These are phyloP conservation scores for Metschnikowia arizonensis DNA, from an alignment of 805 yeast species.

Conservation along the genomic window DNA sequence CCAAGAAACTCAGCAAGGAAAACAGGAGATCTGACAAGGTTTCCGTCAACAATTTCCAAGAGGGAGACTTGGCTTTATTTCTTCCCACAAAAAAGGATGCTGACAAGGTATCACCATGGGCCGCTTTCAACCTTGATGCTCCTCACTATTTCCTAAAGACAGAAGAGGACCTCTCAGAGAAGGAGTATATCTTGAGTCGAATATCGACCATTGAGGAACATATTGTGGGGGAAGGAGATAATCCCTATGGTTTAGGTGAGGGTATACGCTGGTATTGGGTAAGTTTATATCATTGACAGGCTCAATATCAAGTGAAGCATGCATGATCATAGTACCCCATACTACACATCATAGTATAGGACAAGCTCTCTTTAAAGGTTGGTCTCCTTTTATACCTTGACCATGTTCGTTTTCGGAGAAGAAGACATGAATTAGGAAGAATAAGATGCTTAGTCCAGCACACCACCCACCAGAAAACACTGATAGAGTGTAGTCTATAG, in stretches of 20 bases:
- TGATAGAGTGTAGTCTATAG: no score
- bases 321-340: no score
- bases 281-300: slow-evolving; percentile 2
- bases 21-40: slow-evolving; percentile 48
- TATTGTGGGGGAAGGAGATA: slow-evolving; percentile 37
- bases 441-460: no score
- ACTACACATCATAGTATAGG: no score
- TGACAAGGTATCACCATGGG: slow-evolving; percentile 62
- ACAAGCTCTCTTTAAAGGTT: no score
- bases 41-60: slow-evolving; percentile 61
- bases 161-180: slow-evolving; percentile 18
- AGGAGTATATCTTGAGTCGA: slow-evolving; percentile 83
- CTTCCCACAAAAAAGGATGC: slow-evolving; percentile 65
- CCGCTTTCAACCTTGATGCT: slow-evolving; percentile 86
- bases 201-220: slow-evolving; percentile 55
- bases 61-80: slow-evolving; percentile 78
- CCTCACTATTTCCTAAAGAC: slow-evolving; percentile 74
- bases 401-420: no score
- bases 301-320: no score
- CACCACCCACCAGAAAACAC: no score
- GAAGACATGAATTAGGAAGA: no score
- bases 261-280: slow-evolving; percentile 60
- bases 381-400: no score
- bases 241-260: slow-evolving; percentile 62
- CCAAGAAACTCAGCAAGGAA: slow-evolving; percentile 78